A percentile compares a stretch with the other conserved stretches of the same genome.
Conservation (phyloP, 169 alveolate genomes). For the Cryptosporidium andersoni region DNA sequence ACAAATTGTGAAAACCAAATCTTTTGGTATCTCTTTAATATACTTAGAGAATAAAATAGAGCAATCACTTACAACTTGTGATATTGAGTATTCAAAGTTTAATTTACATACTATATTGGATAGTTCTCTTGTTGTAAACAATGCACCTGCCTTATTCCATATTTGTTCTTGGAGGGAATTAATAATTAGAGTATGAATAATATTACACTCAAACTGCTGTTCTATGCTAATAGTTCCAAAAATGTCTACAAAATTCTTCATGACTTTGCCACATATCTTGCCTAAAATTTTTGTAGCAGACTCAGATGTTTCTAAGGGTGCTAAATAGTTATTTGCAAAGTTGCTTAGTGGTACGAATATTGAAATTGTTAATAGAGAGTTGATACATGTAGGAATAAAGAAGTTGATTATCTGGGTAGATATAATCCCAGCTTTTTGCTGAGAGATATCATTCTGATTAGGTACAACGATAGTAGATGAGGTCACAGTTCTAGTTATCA, state of each 20-base stretch:
- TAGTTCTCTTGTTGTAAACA: conserved; percentile 47
- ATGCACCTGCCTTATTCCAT: conserved; percentile 28
- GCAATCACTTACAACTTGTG: conserved; percentile 54
- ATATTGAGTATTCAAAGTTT: conserved; percentile 22
- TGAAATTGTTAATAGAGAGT: conserved; percentile 46
- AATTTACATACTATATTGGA: conserved; percentile 61
- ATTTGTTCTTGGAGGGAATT: conserved; percentile 37
- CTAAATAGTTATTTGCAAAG: conserved; percentile 9
- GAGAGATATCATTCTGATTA: background rate
- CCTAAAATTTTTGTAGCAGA: conserved; percentile 51
- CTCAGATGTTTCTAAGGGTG: conserved; percentile 38
- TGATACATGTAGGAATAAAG: conserved; percentile 52
- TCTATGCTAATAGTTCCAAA: conserved; percentile 69
- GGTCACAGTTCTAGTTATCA: conserved; percentile 23
- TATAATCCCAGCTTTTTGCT: conserved; percentile 27
- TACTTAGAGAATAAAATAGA: conserved; percentile 16
- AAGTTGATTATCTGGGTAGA: conserved; percentile 38
- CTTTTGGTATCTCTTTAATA: conserved; percentile 5
- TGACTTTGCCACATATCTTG: conserved; percentile 44
- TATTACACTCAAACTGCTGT: conserved; percentile 27
- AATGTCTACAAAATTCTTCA: conserved; percentile 24
- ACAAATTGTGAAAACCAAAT: conserved; percentile 5
- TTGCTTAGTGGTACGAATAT: conserved; percentile 21
- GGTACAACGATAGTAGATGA: conserved; percentile 48
- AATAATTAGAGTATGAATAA: conserved; percentile 27